These are phyloP conservation scores for Leishmania amazonensis DNA, from an alignment of 208 protist genomes.

Conservation along the genomic window DNA sequence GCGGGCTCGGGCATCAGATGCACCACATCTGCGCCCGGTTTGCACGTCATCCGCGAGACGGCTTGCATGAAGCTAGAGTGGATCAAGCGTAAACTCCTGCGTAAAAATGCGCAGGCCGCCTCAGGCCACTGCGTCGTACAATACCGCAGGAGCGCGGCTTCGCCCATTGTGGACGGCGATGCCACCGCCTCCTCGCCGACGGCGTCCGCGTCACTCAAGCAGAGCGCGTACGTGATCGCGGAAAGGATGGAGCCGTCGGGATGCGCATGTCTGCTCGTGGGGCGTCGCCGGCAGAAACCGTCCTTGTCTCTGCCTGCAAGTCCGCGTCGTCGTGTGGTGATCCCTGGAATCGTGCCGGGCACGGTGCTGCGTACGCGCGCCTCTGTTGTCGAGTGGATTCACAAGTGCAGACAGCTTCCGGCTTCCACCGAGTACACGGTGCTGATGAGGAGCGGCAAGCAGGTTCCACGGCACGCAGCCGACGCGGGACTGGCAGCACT, in stretches of 20 bases:
- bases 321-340: conserved; percentile 15
- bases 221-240: conserved; percentile 28
- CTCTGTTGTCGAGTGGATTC: conserved; percentile 34
- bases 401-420: conserved; percentile 11
- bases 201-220: background rate
- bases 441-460: conserved; percentile 14
- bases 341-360: conserved; percentile 34
- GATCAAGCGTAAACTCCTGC: conserved; percentile 27
- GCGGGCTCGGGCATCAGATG: background rate
- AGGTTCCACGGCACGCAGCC: background rate
- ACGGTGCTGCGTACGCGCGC: conserved; percentile 31
- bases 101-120: background rate
- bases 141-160: background rate
- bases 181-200: background rate
- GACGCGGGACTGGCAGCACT: conserved; percentile 22
- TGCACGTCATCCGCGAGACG: background rate
- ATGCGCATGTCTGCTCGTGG: conserved; percentile 28
- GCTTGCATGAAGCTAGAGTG: conserved; percentile 16
- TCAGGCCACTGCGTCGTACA: background rate
- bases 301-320: background rate
- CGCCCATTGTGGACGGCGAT: no score
- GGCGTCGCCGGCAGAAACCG: background rate
- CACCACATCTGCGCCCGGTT: background rate
- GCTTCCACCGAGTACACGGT: conserved; percentile 25
- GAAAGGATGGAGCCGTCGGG: conserved; percentile 27